Conservation (phyloP, 306 rosid genomes). For the Prunus armeniaca region DNA sequence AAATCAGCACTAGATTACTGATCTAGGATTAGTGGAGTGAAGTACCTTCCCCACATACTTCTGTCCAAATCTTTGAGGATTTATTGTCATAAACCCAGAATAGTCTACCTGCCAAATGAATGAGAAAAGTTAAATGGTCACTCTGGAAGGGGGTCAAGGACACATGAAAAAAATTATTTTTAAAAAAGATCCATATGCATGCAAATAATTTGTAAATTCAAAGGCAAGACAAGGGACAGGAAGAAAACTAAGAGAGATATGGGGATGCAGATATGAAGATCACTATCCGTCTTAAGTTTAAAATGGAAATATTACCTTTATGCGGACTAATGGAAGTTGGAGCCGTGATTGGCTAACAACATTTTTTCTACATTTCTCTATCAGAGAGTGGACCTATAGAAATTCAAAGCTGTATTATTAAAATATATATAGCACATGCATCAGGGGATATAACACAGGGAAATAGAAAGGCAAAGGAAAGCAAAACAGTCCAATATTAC, state of each 20-base stretch:
- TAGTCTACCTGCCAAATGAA: conserved; percentile 82
- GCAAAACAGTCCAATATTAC: background rate
- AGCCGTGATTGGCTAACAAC: conserved; percentile 54
- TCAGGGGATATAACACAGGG: background rate
- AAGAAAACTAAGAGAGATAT: background rate
- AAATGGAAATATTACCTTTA: conserved; percentile 61
- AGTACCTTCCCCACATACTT: conserved; percentile 98
- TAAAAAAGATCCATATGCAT: background rate
- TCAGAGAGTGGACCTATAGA: conserved; percentile 64
- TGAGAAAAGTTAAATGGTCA: background rate
- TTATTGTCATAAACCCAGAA: conserved; percentile 97
- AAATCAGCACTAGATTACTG: conserved; percentile 26
- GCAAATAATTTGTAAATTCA: background rate
- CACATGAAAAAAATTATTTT: background rate
- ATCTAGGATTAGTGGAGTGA: conserved; percentile 24
- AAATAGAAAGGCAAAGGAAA: background rate
- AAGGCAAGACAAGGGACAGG: background rate
- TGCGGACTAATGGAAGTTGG: conserved; percentile 85
- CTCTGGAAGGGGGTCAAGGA: background rate
- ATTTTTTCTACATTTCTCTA: conserved; percentile 67
- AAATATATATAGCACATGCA: background rate
- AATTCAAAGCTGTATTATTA: conserved; percentile 18
- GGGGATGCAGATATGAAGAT: background rate
- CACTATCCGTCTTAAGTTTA: background rate
- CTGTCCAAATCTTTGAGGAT: conserved; percentile 98